A percentile compares a stretch with the other conserved stretches of the same genome.
Evolutionary conservation across 202 grass and related monocot genomes (phyloP).

Genomic region (Bolboschoenoplectus hybrid): DNA sequence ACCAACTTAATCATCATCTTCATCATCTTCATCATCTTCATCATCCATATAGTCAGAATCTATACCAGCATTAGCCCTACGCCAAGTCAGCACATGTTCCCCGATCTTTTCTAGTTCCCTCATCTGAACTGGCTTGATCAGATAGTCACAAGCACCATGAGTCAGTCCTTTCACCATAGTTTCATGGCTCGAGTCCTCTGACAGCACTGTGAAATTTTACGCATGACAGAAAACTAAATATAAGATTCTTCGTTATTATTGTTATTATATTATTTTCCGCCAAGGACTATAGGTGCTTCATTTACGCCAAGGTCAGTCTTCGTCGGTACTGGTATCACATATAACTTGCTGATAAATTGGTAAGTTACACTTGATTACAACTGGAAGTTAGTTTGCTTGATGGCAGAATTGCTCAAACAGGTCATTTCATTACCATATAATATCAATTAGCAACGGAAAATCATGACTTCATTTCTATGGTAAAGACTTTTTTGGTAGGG

Average conservation of each 20-base stretch:
- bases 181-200: background rate
- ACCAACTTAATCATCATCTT: background rate
- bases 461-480: background rate
- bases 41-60: background rate
- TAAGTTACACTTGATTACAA: background rate
- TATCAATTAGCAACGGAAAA: background rate
- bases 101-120: background rate
- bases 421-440: background rate
- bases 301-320: background rate
- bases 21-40: background rate
- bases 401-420: background rate
- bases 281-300: background rate
- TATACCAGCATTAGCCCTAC: background rate
- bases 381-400: background rate
- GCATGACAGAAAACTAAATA: background rate
- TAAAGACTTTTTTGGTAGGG: background rate
- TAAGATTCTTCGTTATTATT: background rate
- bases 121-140: background rate
- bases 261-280: background rate
- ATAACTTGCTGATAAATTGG: background rate
- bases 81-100: slow-evolving; percentile 5
- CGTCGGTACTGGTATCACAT: background rate
- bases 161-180: slow-evolving; percentile 1
- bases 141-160: slow-evolving; percentile 1
- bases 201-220: slow-evolving; percentile 11